Evolutionary conservation across 495 filamentous ascomycete genomes (phyloP), one percentile per base, ranked within the genome.

Genomic region (Aspergillus carlsbadensis): DNA sequence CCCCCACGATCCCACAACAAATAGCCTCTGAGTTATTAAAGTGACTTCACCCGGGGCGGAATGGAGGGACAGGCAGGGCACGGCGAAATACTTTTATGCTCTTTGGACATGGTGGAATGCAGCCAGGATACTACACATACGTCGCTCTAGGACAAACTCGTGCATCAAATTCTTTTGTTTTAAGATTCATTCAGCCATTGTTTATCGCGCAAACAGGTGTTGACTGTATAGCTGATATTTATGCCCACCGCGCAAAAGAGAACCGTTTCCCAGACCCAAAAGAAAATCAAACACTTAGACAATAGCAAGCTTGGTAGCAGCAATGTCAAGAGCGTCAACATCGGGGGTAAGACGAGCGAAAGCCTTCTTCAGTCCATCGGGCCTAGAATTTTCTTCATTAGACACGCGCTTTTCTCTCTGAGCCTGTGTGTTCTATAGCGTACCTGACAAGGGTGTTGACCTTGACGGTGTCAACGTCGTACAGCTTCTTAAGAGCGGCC

Each of bases 391-490:
- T 46, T 20, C 63, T 63, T 71, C 62, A 57, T 48, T 50, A 50
- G 47, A 50, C 5, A n/a, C 15, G 37, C 20, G 18, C 36, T 20
- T 22, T 17, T 49, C 40, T 29, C 46, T 47, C 43, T 18, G 21
- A 17, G 1, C 5, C 36, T 10, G 5, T 2, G 10, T 6, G n/a
- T 22, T 39, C 34, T 11, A 10, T 10, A 24, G 21, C 82, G 58
- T 76, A 95, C 91, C 93, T 88, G 81, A 99, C 91, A 58, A 99
- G 86, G 61, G 94, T 98, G 84, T 98, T 99, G 79, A 99, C 87
- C 88, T 96, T 97, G 78, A 99, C 81, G 69, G 84, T 87, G 69
- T 96, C 91, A 61, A 99, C 92, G 78, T 98, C 93, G 77, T 99
- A 99, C 63, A 98, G 85, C 88, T 92, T 96, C 91, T 99, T 99